Conservation (phyloP, 305 asterid genomes). For the Stenogyne calaminthoides region DNA sequence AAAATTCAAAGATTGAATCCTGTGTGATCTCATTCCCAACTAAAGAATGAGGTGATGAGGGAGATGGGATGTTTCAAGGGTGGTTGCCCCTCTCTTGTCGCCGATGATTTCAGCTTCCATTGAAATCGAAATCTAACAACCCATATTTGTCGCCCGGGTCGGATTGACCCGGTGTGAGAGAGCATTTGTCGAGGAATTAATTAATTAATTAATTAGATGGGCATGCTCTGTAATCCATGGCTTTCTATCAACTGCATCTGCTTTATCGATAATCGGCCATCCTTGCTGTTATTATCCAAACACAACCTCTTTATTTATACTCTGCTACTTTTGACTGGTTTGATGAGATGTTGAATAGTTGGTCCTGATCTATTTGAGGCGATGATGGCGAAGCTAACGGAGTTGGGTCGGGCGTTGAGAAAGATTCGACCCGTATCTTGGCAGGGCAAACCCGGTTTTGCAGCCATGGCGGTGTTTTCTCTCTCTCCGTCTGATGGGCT, state of each 20-base stretch:
- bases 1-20: not conserved
- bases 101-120: slow-evolving; percentile 31
- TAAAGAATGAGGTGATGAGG: slow-evolving; percentile 30
- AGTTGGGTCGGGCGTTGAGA: slow-evolving; percentile 27
- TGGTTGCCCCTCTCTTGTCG: slow-evolving; percentile 35
- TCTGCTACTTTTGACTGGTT: not conserved
- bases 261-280: not conserved
- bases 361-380: slow-evolving; percentile 7
- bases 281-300: not conserved
- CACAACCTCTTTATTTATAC: not conserved
- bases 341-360: not conserved
- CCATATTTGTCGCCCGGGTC: slow-evolving; percentile 12
- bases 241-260: not conserved
- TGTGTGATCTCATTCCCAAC: slow-evolving; percentile 16
- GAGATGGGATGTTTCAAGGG: slow-evolving; percentile 35
- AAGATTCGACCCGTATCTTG: slow-evolving; percentile 38
- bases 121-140: not conserved
- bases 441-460: slow-evolving; percentile 38
- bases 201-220: not conserved
- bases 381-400: slow-evolving; percentile 11
- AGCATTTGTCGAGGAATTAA: not conserved
- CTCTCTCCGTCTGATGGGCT: not conserved
- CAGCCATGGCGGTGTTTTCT: slow-evolving; percentile 8
- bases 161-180: not conserved
- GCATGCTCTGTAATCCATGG: not conserved